Conservation (phyloP, 2,329 filamentous ascomycete genomes). For the Diplodia scrobiculata region DNA sequence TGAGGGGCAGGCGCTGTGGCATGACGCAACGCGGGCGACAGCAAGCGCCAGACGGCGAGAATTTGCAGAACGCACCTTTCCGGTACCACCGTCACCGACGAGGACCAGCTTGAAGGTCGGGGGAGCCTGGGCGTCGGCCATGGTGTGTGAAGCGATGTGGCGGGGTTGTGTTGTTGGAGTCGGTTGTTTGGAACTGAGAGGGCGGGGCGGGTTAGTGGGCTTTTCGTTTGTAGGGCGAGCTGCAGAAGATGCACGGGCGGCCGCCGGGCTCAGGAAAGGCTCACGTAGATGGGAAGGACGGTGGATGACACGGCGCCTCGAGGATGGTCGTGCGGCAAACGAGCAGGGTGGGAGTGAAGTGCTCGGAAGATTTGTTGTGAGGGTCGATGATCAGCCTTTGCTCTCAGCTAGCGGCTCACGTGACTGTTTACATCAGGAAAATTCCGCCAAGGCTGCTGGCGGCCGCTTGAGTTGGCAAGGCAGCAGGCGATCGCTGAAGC, state of each 20-base stretch:
- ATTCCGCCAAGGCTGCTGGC: conserved; percentile 26
- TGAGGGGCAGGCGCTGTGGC: conserved; percentile 22
- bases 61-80: conserved; percentile 72
- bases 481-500: conserved; percentile 21
- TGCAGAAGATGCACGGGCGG: conserved; percentile 10
- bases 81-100: conserved; percentile 98
- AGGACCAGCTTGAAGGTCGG: conserved; percentile 99
- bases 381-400: conserved; percentile 27
- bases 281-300: conserved; percentile 7
- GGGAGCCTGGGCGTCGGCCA: conserved; percentile 62
- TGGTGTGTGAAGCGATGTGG: conserved; percentile 46
- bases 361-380: conserved; percentile 30
- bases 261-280: conserved; percentile 14
- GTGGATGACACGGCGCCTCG: conserved; percentile 21
- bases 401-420: conserved; percentile 28
- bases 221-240: conserved; percentile 17
- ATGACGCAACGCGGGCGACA: conserved; percentile 22
- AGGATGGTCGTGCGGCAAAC: conserved; percentile 28
- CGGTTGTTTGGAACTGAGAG: conserved; percentile 27
- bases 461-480: conserved; percentile 26
- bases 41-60: conserved; percentile 5
- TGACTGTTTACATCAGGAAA: conserved; percentile 28
- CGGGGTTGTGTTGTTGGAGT: conserved; percentile 24
- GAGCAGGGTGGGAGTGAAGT: conserved; percentile 28
- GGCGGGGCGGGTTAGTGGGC: conserved; percentile 26